A percentile compares a stretch with the other conserved stretches of the same genome.
Evolutionary conservation across 148 eudicot genomes (phyloP).

Genomic region (Persicaria tinctoria): DNA sequence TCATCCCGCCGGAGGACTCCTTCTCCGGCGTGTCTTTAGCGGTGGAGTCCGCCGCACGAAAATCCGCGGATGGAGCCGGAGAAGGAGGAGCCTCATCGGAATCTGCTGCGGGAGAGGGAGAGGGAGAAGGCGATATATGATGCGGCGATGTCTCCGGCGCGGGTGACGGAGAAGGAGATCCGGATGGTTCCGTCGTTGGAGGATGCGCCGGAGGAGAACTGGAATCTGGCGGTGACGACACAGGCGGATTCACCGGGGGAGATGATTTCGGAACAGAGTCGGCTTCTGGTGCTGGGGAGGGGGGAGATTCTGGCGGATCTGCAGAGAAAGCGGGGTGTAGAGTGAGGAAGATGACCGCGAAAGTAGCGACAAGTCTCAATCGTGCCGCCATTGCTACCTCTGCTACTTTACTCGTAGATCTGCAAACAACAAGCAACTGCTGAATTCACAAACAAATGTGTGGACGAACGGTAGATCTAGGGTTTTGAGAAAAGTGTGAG

Average conservation of each 20-base stretch:
- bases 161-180: constrained; percentile 19
- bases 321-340: constrained; percentile 11
- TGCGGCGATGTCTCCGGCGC: constrained; percentile 11
- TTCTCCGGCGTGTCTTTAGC: background rate
- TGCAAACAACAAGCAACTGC: too few species aligned
- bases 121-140: background rate
- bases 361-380: background rate
- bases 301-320: constrained; percentile 16
- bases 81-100: background rate
- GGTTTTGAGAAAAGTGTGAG: background rate
- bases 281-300: constrained; percentile 21
- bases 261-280: background rate
- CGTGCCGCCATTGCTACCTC: constrained; percentile 5
- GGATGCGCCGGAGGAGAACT: constrained; percentile 16
- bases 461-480: background rate
- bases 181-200: background rate
- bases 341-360: constrained; percentile 8
- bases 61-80: background rate
- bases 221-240: background rate
- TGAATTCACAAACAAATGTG: background rate
- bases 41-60: background rate
- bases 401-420: background rate
- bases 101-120: constrained; percentile 14
- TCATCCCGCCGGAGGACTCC: constrained; percentile 23
- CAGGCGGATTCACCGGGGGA: constrained; percentile 20